These are phyloP conservation scores for Aspergillus tamarii DNA, from an alignment of 2,329 filamentous ascomycete species.

Conservation along the genomic window DNA sequence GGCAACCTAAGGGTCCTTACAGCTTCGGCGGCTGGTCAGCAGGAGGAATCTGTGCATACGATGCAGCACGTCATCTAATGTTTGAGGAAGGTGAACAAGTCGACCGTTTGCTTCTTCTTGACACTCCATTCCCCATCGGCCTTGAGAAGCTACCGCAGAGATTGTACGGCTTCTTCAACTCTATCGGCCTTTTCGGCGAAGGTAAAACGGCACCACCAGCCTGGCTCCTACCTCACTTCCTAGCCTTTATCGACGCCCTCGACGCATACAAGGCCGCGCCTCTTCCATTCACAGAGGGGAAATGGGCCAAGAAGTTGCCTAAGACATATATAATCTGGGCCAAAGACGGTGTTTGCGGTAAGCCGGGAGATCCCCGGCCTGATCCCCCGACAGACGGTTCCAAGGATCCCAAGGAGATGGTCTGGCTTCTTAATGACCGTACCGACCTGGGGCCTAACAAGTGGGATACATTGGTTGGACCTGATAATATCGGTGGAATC, in stretches of 20 bases:
- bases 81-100: slow-evolving; percentile 58
- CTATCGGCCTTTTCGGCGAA: slow-evolving; percentile 51
- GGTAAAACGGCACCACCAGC: slow-evolving; percentile 48
- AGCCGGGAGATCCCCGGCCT: slow-evolving; percentile 44
- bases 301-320: slow-evolving; percentile 40
- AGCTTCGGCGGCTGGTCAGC: slow-evolving; percentile 75
- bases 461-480: slow-evolving; percentile 50
- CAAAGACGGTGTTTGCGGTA: slow-evolving; percentile 51
- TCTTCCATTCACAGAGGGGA: slow-evolving; percentile 33
- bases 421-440: slow-evolving; percentile 53
- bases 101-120: slow-evolving; percentile 65
- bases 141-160: slow-evolving; percentile 67
- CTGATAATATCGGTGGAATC: slow-evolving; percentile 39
- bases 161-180: slow-evolving; percentile 54
- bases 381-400: slow-evolving; percentile 42
- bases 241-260: slow-evolving; percentile 52
- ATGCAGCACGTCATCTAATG: slow-evolving; percentile 65
- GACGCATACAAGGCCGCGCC: slow-evolving; percentile 47
- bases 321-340: slow-evolving; percentile 53
- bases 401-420: slow-evolving; percentile 52
- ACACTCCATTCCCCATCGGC: slow-evolving; percentile 67
- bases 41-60: slow-evolving; percentile 72
- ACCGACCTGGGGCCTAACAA: slow-evolving; percentile 52
- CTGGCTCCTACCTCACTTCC: slow-evolving; percentile 57
- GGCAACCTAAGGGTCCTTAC: slow-evolving; percentile 60